Conservation (phyloP, 257 asterid species). For the Plantago major region DNA sequence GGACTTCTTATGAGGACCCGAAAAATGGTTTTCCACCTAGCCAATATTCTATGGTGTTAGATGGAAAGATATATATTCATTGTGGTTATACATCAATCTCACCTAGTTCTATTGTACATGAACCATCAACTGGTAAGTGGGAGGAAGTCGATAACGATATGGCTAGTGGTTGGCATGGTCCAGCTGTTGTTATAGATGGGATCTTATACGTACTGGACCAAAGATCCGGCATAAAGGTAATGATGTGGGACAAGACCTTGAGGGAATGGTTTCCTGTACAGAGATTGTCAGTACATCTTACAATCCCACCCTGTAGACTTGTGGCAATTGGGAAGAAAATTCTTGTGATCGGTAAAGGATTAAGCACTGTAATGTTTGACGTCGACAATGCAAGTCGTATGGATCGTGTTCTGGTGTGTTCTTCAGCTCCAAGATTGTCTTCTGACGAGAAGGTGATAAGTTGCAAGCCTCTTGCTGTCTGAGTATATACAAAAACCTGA, state of each 20-base stretch:
- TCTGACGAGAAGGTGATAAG: slow-evolving; percentile 51
- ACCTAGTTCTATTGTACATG: slow-evolving; percentile 42
- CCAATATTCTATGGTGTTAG: slow-evolving; percentile 57
- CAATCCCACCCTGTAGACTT: slow-evolving; percentile 55
- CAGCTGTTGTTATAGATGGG: slow-evolving; percentile 52
- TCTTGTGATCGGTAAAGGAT: slow-evolving; percentile 67
- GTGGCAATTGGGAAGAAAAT: slow-evolving; percentile 56
- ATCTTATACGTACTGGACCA: slow-evolving; percentile 60
- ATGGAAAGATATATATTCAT: slow-evolving; percentile 59
- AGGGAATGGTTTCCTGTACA: slow-evolving; percentile 50
- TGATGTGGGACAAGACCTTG: slow-evolving; percentile 58
- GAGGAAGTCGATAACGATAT: slow-evolving; percentile 49
- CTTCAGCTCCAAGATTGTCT: slow-evolving; percentile 34
- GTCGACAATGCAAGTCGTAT: slow-evolving; percentile 35
- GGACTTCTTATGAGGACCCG: slow-evolving; percentile 48
- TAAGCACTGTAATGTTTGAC: slow-evolving; percentile 49
- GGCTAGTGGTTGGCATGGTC: slow-evolving; percentile 68
- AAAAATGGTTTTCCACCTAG: slow-evolving; percentile 36
- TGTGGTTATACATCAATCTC: slow-evolving; percentile 33
- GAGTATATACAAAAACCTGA: slow-evolving; percentile 17
- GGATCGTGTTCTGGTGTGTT: slow-evolving; percentile 42
- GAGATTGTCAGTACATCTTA: slow-evolving; percentile 43
- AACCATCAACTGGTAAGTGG: slow-evolving; percentile 51
- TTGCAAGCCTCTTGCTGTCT: slow-evolving; percentile 54
- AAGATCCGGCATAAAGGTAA: slow-evolving; percentile 55